These are phyloP conservation scores for Capillidium heterosporum DNA, from an alignment of 371 early-diverging fungal species.

Conservation along the genomic window DNA sequence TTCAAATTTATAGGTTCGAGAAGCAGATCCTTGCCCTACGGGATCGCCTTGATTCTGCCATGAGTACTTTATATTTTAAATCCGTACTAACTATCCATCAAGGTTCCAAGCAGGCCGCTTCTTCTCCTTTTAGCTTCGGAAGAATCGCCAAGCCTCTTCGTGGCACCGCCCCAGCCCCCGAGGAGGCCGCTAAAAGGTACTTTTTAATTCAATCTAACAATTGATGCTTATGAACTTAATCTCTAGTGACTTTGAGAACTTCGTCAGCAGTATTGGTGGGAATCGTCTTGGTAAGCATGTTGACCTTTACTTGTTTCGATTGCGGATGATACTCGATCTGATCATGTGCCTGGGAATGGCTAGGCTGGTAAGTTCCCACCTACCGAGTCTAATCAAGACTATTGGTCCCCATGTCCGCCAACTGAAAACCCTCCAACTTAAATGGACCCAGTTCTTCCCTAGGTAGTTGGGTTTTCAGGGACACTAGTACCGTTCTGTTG, in stretches of 20 bases:
- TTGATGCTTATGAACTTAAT: not conserved
- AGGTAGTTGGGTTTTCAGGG: not conserved
- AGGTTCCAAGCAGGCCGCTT: not conserved
- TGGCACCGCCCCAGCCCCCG: constrained; percentile 21
- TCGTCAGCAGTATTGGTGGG: not conserved
- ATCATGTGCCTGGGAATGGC: not conserved
- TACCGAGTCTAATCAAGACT: not conserved
- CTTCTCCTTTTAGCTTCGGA: constrained; percentile 38
- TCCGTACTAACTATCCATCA: not conserved
- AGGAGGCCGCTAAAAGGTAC: not conserved
- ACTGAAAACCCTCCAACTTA: not conserved
- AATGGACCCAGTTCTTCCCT: not conserved
- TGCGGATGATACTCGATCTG: constrained; percentile 1
- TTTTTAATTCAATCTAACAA: not conserved
- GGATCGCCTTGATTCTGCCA: constrained; percentile 59
- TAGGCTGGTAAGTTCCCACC: not conserved
- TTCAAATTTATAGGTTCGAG: constrained; percentile 31
- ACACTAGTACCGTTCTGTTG: not conserved
- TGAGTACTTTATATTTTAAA: constrained; percentile 19
- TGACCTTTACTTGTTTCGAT: constrained; percentile 1
- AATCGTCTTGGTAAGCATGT: constrained; percentile 1
- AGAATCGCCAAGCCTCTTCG: constrained; percentile 87
- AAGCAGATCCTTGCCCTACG: constrained; percentile 56
- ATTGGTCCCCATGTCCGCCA: not conserved
- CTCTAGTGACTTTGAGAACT: not conserved